phyloP scores from a whole-genome alignment of 2,329 filamentous ascomycete species.

The Fusarium irregulare region DNA sequence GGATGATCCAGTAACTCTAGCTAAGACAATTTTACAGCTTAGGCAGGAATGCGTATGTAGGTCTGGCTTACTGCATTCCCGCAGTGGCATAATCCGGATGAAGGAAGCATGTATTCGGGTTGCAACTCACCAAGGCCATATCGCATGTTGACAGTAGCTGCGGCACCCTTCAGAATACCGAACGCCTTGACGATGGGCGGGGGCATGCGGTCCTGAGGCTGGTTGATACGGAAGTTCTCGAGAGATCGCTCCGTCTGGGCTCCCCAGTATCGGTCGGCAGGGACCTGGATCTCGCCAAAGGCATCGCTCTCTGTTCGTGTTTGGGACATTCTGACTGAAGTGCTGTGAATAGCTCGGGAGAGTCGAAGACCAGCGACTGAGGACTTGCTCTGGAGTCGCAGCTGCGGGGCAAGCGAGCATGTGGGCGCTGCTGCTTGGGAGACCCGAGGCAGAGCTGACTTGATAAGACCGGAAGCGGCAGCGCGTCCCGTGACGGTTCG shows the following conservation, averaged over 20 bases:
- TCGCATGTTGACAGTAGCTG: conserved; percentile 94
- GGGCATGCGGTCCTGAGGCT: conserved; percentile 98
- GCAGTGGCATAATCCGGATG: not conserved
- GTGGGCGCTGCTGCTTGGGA: conserved; percentile 41
- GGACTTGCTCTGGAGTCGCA: conserved; percentile 37
- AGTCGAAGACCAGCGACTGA: conserved; percentile 33
- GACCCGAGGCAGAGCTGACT: conserved; percentile 42
- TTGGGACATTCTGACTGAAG: conserved; percentile 61
- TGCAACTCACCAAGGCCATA: conserved; percentile 79
- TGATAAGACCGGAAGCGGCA: conserved; percentile 43
- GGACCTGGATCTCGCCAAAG: conserved; percentile 95
- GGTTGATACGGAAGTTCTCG: conserved; percentile 99
- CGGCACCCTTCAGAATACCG: conserved; percentile 96
- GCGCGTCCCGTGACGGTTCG: conserved; percentile 45
- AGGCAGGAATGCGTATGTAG: not conserved
- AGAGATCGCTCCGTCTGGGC: conserved; percentile 96
- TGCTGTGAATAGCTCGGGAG: conserved; percentile 55
- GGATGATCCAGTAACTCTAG: not conserved
- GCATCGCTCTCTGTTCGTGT: conserved; percentile 94
- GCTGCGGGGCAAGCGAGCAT: conserved; percentile 44
- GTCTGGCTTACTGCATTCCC: not conserved
- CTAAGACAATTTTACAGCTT: not conserved
- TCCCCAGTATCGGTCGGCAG: conserved; percentile 96
- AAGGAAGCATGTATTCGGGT: not conserved
- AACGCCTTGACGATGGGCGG: conserved; percentile 92